These are phyloP conservation scores for Parastagonospora nodorum DNA, from an alignment of 2,329 filamentous ascomycete genomes.

Conservation along the genomic window DNA sequence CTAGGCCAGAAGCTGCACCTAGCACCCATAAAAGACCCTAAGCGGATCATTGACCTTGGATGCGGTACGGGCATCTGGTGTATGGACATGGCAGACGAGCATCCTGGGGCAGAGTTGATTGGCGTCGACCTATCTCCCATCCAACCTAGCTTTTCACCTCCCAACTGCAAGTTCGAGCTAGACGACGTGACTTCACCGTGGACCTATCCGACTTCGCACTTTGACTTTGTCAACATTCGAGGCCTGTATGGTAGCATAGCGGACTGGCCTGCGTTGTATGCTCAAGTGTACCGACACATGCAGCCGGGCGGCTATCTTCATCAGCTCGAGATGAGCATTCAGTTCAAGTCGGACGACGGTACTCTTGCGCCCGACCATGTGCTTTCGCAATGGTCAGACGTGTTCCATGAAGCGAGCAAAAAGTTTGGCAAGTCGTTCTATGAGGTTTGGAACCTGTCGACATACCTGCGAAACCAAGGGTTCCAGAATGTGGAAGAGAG, in stretches of 20 bases:
- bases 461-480: constrained; percentile 29
- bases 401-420: constrained; percentile 29
- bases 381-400: constrained; percentile 27
- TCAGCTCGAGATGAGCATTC: constrained; percentile 48
- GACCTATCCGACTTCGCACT: constrained; percentile 35
- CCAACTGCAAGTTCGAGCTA: constrained; percentile 53
- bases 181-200: constrained; percentile 50
- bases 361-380: constrained; percentile 39
- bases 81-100: constrained; percentile 33
- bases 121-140: constrained; percentile 56
- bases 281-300: constrained; percentile 29
- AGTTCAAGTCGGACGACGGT: constrained; percentile 47
- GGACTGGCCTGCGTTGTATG: constrained; percentile 49
- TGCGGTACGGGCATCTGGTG: constrained; percentile 39
- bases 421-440: constrained; percentile 33
- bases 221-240: constrained; percentile 52
- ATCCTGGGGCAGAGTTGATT: constrained; percentile 45
- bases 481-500: constrained; percentile 33
- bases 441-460: constrained; percentile 32
- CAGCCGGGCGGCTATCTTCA: constrained; percentile 49
- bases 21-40: constrained; percentile 26
- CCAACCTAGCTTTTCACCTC: constrained; percentile 51
- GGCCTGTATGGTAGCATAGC: constrained; percentile 50
- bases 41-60: constrained; percentile 28
- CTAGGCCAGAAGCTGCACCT: constrained; percentile 29